phyloP scores from a whole-genome alignment of 352 stramenopile species.

The Phytophthora melonis region DNA sequence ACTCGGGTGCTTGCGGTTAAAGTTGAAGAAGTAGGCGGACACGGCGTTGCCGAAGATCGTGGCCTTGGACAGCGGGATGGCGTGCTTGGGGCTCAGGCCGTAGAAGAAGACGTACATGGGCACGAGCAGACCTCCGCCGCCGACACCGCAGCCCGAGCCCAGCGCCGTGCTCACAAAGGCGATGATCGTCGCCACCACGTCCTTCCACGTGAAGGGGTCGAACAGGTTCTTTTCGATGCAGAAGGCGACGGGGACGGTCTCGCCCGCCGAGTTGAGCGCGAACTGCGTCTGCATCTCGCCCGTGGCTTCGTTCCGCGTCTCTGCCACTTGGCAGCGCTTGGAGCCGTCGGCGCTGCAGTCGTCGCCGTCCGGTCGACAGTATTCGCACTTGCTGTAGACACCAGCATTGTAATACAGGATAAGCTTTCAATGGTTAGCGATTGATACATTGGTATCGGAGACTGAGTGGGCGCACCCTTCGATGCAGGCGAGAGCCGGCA shows the following conservation, averaged over 20 bases:
- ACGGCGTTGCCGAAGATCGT: constrained; percentile 97
- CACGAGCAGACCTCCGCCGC: constrained; percentile 96
- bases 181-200: constrained; percentile 73
- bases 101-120: constrained; percentile 98
- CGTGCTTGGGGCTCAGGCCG: constrained; percentile 93
- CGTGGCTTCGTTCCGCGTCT: constrained; percentile 43
- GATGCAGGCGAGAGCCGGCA: constrained; percentile 78
- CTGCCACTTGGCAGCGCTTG: constrained; percentile 67
- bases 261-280: constrained; percentile 40
- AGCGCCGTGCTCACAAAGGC: constrained; percentile 89
- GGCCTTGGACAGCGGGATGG: constrained; percentile 97
- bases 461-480: constrained; percentile 52
- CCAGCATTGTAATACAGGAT: neutral
- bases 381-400: constrained; percentile 66
- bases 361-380: constrained; percentile 56
- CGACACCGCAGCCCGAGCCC: constrained; percentile 92
- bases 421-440: neutral
- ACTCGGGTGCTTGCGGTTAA: constrained; percentile 93
- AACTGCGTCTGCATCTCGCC: constrained; percentile 46
- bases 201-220: constrained; percentile 72
- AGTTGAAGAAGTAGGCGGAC: constrained; percentile 96
- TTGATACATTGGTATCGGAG: neutral
- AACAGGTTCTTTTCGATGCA: constrained; percentile 90
- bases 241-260: constrained; percentile 55
- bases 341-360: constrained; percentile 74